phyloP scores from a whole-genome alignment of 1,284 basidiomycete genomes.

The Entoloma clypeatum region DNA sequence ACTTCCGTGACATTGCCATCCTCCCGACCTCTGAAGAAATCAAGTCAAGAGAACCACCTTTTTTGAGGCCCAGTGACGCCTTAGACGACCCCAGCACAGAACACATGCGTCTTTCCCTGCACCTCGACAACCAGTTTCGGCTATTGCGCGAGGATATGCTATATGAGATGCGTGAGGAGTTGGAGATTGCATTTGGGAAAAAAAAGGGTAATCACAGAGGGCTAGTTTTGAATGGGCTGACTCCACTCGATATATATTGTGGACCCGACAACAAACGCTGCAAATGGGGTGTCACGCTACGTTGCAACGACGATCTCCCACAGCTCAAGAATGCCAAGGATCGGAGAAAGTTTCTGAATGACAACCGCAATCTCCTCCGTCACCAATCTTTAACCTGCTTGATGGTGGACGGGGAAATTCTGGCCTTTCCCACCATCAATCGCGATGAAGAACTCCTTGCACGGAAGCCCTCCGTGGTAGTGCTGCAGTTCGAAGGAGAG shows the following conservation, averaged over 20 bases:
- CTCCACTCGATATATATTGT: conserved; percentile 34
- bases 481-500: conserved; percentile 48
- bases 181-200: conserved; percentile 40
- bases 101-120: conserved; percentile 36
- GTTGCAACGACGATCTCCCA: conserved; percentile 41
- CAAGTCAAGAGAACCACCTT: conserved; percentile 39
- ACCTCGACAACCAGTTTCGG: conserved; percentile 64
- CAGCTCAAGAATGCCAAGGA: conserved; percentile 36
- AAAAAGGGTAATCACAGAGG: conserved; percentile 46
- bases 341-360: conserved; percentile 34
- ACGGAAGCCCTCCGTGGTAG: conserved; percentile 43
- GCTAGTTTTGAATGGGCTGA: conserved; percentile 38
- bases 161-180: conserved; percentile 57
- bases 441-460: conserved; percentile 51
- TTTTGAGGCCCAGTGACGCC: conserved; percentile 39
- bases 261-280: conserved; percentile 31
- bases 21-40: conserved; percentile 59
- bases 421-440: conserved; percentile 49
- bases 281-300: conserved; percentile 46
- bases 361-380: conserved; percentile 42
- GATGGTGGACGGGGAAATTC: conserved; percentile 42
- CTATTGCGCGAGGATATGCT: conserved; percentile 65
- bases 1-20: conserved; percentile 56
- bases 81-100: conserved; percentile 42
- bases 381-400: conserved; percentile 53